Evolutionary conservation across 768 basidiomycete genomes (phyloP), one percentile per base, ranked within the genome.

Genomic region (Cyclocybe aegerita): DNA sequence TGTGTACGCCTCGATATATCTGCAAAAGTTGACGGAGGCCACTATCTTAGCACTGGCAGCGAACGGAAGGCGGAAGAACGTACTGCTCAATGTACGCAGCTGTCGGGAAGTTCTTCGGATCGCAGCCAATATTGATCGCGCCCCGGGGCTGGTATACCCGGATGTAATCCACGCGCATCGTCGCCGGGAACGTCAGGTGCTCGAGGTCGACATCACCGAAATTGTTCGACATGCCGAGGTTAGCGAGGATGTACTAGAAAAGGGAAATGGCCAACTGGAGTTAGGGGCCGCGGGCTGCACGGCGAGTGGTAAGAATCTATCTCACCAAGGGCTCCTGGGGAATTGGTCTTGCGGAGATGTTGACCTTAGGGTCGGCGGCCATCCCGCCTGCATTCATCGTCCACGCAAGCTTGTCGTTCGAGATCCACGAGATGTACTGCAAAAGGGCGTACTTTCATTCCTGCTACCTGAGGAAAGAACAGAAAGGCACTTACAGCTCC

Each of bases 61-160:
- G 17, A 36, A 39, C 44, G 16, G 31, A 43, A 34, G 9, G 32
- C n/a, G 3, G n/a, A n/a, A 38, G 43, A 32, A 66, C 79, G 46
- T 56, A 88, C 81, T 80, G 66, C 41, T 86, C 71, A 65, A 96
- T 98, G 65, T 98, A 98, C 9, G 77, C 76, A 43, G 78, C 68
- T 0, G 96, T 98, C 1, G 96, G 94, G 64, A 80, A 88, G 39
- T 81, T 78, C 40, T 69, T 62, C 9, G 94, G 94, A 63, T 90
- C 85, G 63, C 94, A 98, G 12, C 94, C 93, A 46, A 92, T 77
- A 63, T 93, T 95, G 49, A 82, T 75, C 23, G 76, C 63, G 54
- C 81, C 66, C 60, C 77, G 71, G 2, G 82, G 82, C 64, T 97
- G 95, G 67, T 97, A 98, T 7, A 98, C 90, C 16, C 95, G 82